phyloP scores from a whole-genome alignment of 2,329 filamentous ascomycete species.

The Graphilbum sp. region DNA sequence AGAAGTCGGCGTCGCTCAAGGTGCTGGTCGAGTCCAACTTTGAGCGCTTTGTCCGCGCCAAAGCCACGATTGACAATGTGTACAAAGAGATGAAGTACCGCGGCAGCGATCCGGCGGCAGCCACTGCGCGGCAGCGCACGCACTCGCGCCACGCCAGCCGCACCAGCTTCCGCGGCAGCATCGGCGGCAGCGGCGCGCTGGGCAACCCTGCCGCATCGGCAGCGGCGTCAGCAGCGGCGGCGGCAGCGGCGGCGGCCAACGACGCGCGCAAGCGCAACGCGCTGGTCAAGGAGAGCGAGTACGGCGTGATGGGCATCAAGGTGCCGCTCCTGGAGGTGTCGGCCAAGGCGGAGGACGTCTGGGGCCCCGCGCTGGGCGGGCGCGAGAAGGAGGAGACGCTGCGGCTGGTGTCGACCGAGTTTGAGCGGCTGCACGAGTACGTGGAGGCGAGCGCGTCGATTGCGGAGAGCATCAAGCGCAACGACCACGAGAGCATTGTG shows the following conservation, averaged over 20 bases:
- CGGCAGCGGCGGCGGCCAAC: neutral
- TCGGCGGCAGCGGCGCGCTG: conserved; percentile 8
- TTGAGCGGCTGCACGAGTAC: conserved; percentile 66
- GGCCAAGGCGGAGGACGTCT: conserved; percentile 90
- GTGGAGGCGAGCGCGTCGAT: conserved; percentile 68
- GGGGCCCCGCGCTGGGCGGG: conserved; percentile 85
- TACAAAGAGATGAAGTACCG: conserved; percentile 92
- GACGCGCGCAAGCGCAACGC: conserved; percentile 65
- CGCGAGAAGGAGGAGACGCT: conserved; percentile 81
- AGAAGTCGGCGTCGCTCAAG: conserved; percentile 94
- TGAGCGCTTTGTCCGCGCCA: conserved; percentile 91
- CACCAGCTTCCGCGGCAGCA: conserved; percentile 43
- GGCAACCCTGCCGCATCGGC: too few species aligned
- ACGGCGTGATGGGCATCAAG: conserved; percentile 78
- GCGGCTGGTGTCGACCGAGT: conserved; percentile 56
- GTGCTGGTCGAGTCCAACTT: conserved; percentile 96
- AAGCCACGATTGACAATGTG: conserved; percentile 95
- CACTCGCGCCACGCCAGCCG: conserved; percentile 55
- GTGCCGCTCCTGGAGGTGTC: conserved; percentile 74
- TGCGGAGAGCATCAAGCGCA: conserved; percentile 72
- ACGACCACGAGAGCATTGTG: conserved; percentile 75
- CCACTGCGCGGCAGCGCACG: conserved; percentile 21
- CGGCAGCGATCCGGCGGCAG: conserved; percentile 22
- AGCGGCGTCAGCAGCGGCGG: neutral
- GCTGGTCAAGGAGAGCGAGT: conserved; percentile 81